Percentiles rank a stretch among this genome's conserved stretches.
These are phyloP conservation scores for Pleurotus sapidus DNA, from an alignment of 768 basidiomycete species.

Conservation along the genomic window DNA sequence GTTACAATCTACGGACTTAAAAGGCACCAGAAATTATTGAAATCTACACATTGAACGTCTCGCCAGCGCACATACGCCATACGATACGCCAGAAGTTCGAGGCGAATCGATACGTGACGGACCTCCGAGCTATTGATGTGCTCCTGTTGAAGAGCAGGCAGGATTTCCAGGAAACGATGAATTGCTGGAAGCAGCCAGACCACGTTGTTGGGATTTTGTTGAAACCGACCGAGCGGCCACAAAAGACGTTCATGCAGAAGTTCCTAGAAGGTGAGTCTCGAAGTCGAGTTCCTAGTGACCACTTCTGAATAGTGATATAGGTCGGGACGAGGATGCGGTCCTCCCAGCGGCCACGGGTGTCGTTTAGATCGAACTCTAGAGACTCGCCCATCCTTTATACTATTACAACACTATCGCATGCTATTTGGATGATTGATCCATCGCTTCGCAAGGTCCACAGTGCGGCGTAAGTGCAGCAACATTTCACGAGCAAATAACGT, in stretches of 20 bases:
- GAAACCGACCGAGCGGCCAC: constrained; percentile 36
- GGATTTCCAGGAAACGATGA: constrained; percentile 94
- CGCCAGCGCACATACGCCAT: constrained; percentile 75
- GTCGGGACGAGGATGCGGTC: constrained; percentile 72
- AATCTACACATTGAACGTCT: constrained; percentile 79
- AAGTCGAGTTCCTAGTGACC: neutral
- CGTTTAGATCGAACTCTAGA: constrained; percentile 11
- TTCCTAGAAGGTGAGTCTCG: constrained; percentile 72
- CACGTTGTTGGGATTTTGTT: constrained; percentile 75
- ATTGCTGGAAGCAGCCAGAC: constrained; percentile 88
- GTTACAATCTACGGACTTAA: neutral
- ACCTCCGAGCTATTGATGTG: constrained; percentile 81
- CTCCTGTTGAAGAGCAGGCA: constrained; percentile 79
- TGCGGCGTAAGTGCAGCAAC: too few species aligned
- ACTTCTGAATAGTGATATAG: constrained; percentile 30
- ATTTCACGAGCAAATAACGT: too few species aligned
- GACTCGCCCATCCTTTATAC: too few species aligned
- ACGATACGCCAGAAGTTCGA: constrained; percentile 88
- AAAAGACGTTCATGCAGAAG: constrained; percentile 75
- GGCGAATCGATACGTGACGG: constrained; percentile 76
- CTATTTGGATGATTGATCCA: too few species aligned
- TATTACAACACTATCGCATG: too few species aligned
- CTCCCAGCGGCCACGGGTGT: constrained; percentile 67
- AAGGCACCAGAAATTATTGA: constrained; percentile 90
- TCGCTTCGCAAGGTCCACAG: too few species aligned